Evolutionary conservation across 2,329 filamentous ascomycete genomes (phyloP), one percentile per base, ranked within the genome.

Genomic region (Talaromyces atroroseus): DNA sequence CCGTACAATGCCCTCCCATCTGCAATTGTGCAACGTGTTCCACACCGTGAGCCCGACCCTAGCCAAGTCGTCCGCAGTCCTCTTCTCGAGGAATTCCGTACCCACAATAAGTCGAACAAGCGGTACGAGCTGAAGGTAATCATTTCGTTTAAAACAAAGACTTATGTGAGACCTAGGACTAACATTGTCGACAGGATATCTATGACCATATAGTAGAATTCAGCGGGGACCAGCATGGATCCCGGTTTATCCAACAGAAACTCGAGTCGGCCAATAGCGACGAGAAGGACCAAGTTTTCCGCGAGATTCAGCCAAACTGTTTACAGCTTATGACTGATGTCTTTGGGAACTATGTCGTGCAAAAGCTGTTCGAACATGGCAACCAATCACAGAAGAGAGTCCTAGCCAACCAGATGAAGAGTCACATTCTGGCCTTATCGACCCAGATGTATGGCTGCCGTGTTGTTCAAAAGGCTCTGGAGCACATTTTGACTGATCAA

Each of bases 311-410:
- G 64, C 83, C 85, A 0, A 94, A 99, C 63, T 85, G 88, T 1
- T 73, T 95, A 29, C 90, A 92, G 66, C 77, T 99, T 49, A 96
- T 96, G 90, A 92, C 87, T 47, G 94, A 97, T 70, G 87, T 97
- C 0, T 99, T 96, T 68, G 94, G 94, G 54, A 99, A 99, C 71
- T 99, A 97, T 68, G 94, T 99, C 36, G 92, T 97, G 40, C 94
- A 99, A 68, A 97, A 96, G 71, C 86, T 97, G 68, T 96, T 97
- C 60, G 92, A 97, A 70, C 90, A 97, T 70, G 92, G 94, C 40
- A 95, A 90, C 63, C 92, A 96, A 72, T 82, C 86, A 0, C 94
- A 99, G 75, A 99, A 99, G 77, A 91, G 87, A 71, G 81, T 88
- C 2, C 74, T 99, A 44, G 91, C 90, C 0, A 84, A 85, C 61